Base-by-base conservation (phyloP, 306 rosid species). In the Acacia confusa region DNA sequence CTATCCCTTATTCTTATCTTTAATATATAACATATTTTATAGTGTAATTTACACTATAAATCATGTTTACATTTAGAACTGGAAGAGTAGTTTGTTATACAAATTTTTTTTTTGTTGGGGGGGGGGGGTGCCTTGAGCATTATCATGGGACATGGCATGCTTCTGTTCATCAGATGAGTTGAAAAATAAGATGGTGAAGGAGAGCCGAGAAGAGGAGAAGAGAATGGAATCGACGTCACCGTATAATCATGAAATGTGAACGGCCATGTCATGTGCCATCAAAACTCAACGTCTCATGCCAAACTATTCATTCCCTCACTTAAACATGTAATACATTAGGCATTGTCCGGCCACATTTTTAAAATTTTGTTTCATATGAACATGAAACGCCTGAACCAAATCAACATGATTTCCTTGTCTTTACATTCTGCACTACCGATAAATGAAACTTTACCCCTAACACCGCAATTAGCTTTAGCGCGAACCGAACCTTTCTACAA, bases 391-490 rank as follows among this genome's bases (percentile, higher is more conserved):
- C 19, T 53, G 34, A 74, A 24, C 70, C 58, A 55, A 74, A 61
- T 25, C 1, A 16, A 48, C 60, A 48, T 11, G 47, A n/a, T 72
- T 20, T 22, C 19, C 50, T 48, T 15, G 64, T 34, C 38, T 15
- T 8, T 32, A 3, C 4, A 28, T 32, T 58, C 43, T 57, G 38
- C 28, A 38, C 53, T 50, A 36, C 22, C n/a, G 0, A 40, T n/a
- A 57, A 70, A 53, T 22, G 81, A 79, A 38, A n/a, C 60, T 70
- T 52, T 45, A 50, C 71, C 20, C 34, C 36, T 50, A 14, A 44
- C 30, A 34, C 34, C 6, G 68, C 41, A 76, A 28, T 52, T 40
- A 41, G 20, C 40, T 36, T 36, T 36, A 36, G 34, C 40, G 40
- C 1, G 40, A 36, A 36, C 40, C 40, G 40, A 36, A 36, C 40